Percentiles rank a stretch among this genome's conserved stretches.
Evolutionary conservation across 352 stramenopile species (phyloP).

Genomic region (Globisporangium solare): DNA sequence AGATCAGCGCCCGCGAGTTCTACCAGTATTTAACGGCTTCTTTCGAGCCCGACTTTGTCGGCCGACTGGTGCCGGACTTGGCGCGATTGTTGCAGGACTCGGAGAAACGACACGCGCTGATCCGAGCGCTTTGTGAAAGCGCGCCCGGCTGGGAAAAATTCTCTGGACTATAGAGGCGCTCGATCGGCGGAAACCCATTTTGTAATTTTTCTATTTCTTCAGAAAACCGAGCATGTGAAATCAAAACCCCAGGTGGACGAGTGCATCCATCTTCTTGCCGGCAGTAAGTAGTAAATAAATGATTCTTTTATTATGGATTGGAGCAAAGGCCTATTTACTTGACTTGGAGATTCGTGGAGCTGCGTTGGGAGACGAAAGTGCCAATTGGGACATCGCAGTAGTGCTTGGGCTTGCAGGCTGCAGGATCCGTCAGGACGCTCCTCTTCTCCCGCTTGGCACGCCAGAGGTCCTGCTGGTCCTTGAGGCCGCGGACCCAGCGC

Average conservation of each 20-base stretch:
- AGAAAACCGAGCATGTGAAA: slow-evolving; percentile 1
- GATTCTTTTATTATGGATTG: slow-evolving; percentile 3
- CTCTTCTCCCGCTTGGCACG: slow-evolving; percentile 42
- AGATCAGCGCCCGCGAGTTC: slow-evolving; percentile 84
- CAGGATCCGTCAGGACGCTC: slow-evolving; percentile 22
- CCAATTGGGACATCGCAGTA: slow-evolving; percentile 58
- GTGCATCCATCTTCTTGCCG: not conserved
- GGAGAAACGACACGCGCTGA: slow-evolving; percentile 80
- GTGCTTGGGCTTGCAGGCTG: slow-evolving; percentile 57
- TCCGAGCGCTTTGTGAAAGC: slow-evolving; percentile 79
- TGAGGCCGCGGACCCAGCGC: slow-evolving; percentile 76
- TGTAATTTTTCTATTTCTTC: not conserved
- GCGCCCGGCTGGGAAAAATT: slow-evolving; percentile 81
- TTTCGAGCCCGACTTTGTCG: slow-evolving; percentile 86
- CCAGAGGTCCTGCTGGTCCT: slow-evolving; percentile 81
- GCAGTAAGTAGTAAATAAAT: slow-evolving; percentile 13
- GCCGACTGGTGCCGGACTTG: slow-evolving; percentile 76
- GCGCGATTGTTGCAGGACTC: slow-evolving; percentile 80
- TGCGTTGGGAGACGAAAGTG: slow-evolving; percentile 31
- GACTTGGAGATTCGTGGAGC: slow-evolving; percentile 30
- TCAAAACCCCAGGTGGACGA: no score
- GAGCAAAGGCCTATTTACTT: slow-evolving; percentile 7
- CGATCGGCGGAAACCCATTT: not conserved
- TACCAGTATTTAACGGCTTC: slow-evolving; percentile 88
- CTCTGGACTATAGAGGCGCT: slow-evolving; percentile 52